Conservation (phyloP, 768 basidiomycete genomes). For the Royoungia palumana region DNA sequence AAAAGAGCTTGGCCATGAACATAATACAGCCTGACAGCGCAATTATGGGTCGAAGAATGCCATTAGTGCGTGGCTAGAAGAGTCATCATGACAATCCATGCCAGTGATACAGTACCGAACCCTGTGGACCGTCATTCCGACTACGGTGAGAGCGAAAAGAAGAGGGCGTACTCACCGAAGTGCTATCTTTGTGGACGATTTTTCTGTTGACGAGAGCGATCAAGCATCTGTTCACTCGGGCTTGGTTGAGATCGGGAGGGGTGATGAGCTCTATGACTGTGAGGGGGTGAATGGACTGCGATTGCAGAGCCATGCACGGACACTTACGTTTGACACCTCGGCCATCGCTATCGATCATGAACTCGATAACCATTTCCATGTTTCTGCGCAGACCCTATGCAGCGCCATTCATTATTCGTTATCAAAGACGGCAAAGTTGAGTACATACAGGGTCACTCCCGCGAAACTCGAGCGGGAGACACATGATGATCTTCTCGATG, state of each 20-base stretch:
- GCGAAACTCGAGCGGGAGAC: slow-evolving; percentile 85
- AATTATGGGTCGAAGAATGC: too few relatives aligned
- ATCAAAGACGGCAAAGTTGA: not conserved
- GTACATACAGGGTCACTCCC: slow-evolving; percentile 77
- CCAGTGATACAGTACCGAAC: slow-evolving; percentile 68
- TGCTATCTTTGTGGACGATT: slow-evolving; percentile 72
- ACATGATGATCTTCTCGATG: slow-evolving; percentile 68
- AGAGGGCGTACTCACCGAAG: slow-evolving; percentile 40
- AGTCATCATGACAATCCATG: slow-evolving; percentile 46
- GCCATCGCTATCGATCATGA: slow-evolving; percentile 60
- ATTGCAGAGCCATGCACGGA: slow-evolving; percentile 25
- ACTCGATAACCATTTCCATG: slow-evolving; percentile 78
- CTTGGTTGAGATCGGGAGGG: slow-evolving; percentile 82
- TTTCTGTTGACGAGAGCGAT: slow-evolving; percentile 89
- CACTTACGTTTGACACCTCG: slow-evolving; percentile 56
- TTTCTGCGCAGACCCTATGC: slow-evolving; percentile 65
- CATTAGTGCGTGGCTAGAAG: not conserved
- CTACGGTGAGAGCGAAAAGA: not conserved
- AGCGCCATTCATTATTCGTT: not conserved
- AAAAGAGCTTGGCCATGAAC: too few relatives aligned
- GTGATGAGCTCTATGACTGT: slow-evolving; percentile 74
- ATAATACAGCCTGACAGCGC: too few relatives aligned
- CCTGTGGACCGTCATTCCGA: slow-evolving; percentile 36
- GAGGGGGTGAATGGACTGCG: not conserved
- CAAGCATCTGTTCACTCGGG: slow-evolving; percentile 89